Percentiles rank a stretch among this genome's conserved stretches.
phyloP scores from a whole-genome alignment of 192 early-diverging fungal species.

The Coemansia sp. region DNA sequence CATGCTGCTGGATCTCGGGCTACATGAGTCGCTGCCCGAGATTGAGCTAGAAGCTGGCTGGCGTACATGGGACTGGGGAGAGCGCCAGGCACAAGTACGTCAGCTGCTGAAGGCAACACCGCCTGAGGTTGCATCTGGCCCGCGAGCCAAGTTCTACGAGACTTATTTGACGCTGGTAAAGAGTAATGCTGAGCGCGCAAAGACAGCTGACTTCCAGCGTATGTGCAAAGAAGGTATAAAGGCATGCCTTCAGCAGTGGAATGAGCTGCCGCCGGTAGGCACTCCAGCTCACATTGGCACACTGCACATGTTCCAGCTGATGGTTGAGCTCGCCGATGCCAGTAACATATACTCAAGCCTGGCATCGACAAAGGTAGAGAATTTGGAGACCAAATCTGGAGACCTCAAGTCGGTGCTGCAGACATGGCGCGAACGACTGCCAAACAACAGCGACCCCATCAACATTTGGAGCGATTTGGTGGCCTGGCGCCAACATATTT shows the following conservation, averaged over 20 bases:
- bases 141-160: constrained; percentile 84
- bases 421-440: constrained; percentile 96
- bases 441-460: constrained; percentile 97
- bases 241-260: constrained; percentile 82
- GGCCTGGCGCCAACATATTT: constrained; percentile 97
- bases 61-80: constrained; percentile 92
- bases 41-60: constrained; percentile 91
- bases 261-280: constrained; percentile 80
- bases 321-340: constrained; percentile 93
- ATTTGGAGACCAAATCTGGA: constrained; percentile 81
- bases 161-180: constrained; percentile 79
- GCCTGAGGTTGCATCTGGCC: constrained; percentile 59
- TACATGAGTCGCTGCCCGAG: constrained; percentile 84
- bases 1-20: constrained; percentile 86
- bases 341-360: constrained; percentile 84
- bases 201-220: constrained; percentile 68
- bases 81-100: constrained; percentile 58
- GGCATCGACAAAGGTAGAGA: constrained; percentile 71
- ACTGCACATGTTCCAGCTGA: constrained; percentile 94
- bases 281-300: constrained; percentile 83
- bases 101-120: constrained; percentile 71
- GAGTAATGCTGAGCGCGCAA: constrained; percentile 58
- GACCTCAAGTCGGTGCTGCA: constrained; percentile 87
- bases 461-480: constrained; percentile 97
- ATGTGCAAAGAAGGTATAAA: constrained; percentile 87